Conservation (phyloP, 208 protist genomes). For the Crithidia bombi region DNA sequence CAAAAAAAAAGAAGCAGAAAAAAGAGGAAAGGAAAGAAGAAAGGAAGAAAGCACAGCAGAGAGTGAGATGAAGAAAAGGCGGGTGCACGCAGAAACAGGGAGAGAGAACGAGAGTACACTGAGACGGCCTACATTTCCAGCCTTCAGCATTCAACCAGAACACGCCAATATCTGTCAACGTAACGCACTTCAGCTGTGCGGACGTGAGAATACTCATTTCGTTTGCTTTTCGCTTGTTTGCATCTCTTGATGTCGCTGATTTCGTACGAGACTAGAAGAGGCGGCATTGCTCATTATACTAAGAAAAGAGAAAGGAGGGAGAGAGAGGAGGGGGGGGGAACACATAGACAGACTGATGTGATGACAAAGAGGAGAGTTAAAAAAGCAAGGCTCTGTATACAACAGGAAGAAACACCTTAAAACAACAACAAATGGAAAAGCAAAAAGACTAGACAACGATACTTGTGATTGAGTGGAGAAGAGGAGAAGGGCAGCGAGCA, state of each 20-base stretch:
- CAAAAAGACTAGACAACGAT: constrained; percentile 14
- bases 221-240: no score
- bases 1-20: background rate
- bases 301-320: constrained; percentile 3
- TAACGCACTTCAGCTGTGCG: no score
- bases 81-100: background rate
- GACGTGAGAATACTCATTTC: no score
- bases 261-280: no score
- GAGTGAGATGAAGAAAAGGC: constrained; percentile 2
- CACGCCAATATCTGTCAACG: no score
- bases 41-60: background rate
- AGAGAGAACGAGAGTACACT: background rate
- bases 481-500: no score
- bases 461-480: background rate
- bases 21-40: constrained; percentile 10
- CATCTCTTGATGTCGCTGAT: no score
- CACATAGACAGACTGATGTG: background rate
- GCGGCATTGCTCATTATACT: background rate
- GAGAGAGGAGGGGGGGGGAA: no score
- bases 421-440: background rate
- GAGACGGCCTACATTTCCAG: background rate
- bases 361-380: background rate
- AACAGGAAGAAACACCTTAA: background rate
- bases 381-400: background rate
- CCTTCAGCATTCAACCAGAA: background rate